Evolutionary conservation across 352 stramenopile species (phyloP).

Genomic region (Chrysophaeum taylorii): DNA sequence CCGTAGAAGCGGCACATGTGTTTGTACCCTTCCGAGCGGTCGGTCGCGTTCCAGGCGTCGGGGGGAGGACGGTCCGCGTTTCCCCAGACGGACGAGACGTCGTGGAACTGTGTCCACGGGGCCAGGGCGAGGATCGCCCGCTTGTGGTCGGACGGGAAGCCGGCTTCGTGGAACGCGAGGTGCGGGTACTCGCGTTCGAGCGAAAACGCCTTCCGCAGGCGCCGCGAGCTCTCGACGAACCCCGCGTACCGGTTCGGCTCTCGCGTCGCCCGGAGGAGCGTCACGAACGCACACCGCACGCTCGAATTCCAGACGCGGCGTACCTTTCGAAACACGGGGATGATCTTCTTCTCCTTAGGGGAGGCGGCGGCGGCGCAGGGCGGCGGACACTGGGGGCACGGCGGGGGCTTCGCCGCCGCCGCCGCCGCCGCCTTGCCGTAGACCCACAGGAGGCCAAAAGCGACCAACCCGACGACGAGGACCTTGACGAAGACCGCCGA

Average conservation of each 20-base stretch:
- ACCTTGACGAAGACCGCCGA: no score
- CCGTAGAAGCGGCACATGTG: conserved; percentile 14
- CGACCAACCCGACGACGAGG: no score
- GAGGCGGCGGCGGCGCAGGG: no score
- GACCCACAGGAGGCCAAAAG: no score
- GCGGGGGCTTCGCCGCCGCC: no score
- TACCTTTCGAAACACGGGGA: no score
- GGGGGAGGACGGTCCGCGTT: background rate
- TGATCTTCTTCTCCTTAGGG: no score
- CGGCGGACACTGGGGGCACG: no score
- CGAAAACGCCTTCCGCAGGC: background rate
- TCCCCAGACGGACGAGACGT: background rate
- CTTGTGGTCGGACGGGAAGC: background rate
- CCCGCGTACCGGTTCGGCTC: background rate
- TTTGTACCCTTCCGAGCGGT: conserved; percentile 2
- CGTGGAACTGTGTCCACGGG: background rate
- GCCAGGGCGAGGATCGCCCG: background rate
- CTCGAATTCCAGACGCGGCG: background rate
- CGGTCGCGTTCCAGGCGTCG: background rate
- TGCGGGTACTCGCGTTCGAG: conserved; percentile 7
- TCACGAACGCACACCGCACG: background rate
- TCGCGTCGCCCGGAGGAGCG: background rate
- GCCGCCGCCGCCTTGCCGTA: no score
- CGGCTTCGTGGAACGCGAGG: conserved; percentile 6
- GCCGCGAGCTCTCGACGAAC: background rate